phyloP scores from a whole-genome alignment of 768 basidiomycete genomes.

The Myochromella boudieri region DNA sequence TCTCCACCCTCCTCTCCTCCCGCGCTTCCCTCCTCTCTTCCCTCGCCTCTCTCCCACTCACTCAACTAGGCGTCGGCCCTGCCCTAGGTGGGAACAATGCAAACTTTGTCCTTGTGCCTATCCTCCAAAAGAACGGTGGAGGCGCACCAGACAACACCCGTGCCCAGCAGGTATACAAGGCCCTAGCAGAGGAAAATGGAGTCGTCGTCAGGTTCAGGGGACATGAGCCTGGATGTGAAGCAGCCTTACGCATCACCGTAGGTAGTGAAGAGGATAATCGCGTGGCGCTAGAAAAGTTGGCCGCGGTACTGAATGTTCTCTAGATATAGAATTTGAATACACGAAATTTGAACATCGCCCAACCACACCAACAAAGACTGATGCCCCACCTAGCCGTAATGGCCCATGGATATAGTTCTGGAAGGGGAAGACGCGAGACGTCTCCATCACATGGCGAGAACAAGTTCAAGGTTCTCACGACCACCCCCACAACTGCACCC shows the following conservation, averaged over 20 bases:
- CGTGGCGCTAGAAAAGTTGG: too few species aligned
- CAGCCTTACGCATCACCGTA: constrained; percentile 86
- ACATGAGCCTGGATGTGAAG: constrained; percentile 79
- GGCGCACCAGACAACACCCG: constrained; percentile 56
- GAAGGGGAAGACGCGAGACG: too few species aligned
- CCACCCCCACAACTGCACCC: too few species aligned
- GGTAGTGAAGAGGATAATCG: constrained; percentile 83
- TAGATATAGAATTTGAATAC: too few species aligned
- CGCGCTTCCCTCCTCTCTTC: constrained; percentile 53
- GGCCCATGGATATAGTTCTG: too few species aligned
- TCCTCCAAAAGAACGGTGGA: constrained; percentile 51
- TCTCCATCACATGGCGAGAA: too few species aligned
- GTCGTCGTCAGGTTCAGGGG: constrained; percentile 94
- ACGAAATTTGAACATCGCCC: too few species aligned
- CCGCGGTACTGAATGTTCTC: too few species aligned
- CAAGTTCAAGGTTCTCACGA: too few species aligned
- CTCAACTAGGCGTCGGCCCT: constrained; percentile 53
- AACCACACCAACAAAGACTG: too few species aligned
- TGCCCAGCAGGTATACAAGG: constrained; percentile 68
- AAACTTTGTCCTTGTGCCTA: constrained; percentile 86
- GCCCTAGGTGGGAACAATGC: constrained; percentile 83
- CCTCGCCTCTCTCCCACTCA: constrained; percentile 42
- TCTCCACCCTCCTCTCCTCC: constrained; percentile 54
- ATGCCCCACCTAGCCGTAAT: too few species aligned
- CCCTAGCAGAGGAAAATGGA: constrained; percentile 79